Conservation (phyloP, 352 stramenopile species). For the Phytophthora fragariae region DNA sequence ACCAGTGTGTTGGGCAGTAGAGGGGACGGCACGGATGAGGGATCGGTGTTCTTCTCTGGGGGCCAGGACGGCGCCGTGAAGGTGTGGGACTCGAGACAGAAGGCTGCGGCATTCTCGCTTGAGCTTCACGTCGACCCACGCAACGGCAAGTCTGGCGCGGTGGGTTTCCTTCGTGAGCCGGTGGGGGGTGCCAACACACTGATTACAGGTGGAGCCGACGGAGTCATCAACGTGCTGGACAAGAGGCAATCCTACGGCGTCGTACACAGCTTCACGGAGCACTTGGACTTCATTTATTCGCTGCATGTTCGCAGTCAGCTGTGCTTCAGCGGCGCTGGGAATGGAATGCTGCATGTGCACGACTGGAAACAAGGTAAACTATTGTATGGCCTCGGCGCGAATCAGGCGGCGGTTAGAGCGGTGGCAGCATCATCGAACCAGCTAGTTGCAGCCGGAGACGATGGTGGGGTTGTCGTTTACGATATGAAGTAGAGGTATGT, state of each 20-base stretch:
- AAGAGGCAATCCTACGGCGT: conserved; percentile 57
- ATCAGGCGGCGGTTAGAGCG: conserved; percentile 78
- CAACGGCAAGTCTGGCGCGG: conserved; percentile 69
- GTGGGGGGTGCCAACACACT: conserved; percentile 56
- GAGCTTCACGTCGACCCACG: conserved; percentile 66
- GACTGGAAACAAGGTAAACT: conserved; percentile 74
- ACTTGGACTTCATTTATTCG: conserved; percentile 92
- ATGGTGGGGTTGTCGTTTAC: conserved; percentile 86
- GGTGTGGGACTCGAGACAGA: conserved; percentile 79
- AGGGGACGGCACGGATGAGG: conserved; percentile 9
- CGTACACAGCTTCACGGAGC: conserved; percentile 69
- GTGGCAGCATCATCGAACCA: conserved; percentile 59
- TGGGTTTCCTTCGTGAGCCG: conserved; percentile 70
- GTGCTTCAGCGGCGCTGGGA: conserved; percentile 85
- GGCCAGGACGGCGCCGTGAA: conserved; percentile 80
- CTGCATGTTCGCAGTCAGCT: conserved; percentile 67
- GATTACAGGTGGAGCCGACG: conserved; percentile 79
- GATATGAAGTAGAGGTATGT: conserved; percentile 45
- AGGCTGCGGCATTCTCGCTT: conserved; percentile 35
- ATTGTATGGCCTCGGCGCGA: conserved; percentile 86
- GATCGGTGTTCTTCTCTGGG: conserved; percentile 61
- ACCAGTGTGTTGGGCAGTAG: conserved; percentile 65
- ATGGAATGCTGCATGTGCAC: conserved; percentile 89
- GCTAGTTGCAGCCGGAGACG: conserved; percentile 81
- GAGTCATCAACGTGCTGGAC: conserved; percentile 82